phyloP scores from a whole-genome alignment of 257 asterid species.

The Orobanche coerulescens region DNA sequence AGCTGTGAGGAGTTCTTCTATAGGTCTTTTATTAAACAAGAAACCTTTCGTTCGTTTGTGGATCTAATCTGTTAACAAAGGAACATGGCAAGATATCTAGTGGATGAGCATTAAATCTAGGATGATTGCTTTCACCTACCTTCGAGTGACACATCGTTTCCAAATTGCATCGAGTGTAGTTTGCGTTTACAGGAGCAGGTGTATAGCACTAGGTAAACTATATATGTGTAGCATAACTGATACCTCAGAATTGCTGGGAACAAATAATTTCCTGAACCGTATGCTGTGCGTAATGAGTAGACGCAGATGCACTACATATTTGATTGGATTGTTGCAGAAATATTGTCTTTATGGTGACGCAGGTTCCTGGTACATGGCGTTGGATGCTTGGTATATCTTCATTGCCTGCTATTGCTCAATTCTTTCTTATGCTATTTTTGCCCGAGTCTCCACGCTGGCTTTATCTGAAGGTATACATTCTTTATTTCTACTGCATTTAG shows the following conservation, averaged over 20 bases:
- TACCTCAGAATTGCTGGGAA: background rate
- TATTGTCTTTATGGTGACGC: constrained; percentile 22
- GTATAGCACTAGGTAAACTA: background rate
- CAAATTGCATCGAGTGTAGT: background rate
- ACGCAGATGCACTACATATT: background rate
- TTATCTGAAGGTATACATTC: constrained; percentile 55
- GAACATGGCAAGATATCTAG: background rate
- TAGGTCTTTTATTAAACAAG: background rate
- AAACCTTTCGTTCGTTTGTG: background rate
- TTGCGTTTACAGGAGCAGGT: background rate
- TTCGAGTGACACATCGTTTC: background rate
- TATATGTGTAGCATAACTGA: background rate
- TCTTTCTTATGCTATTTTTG: constrained; percentile 69
- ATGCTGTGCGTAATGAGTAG: background rate
- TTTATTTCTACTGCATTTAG: constrained; percentile 13
- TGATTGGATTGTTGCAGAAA: background rate
- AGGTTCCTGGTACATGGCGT: constrained; percentile 97
- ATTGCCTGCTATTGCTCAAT: constrained; percentile 73
- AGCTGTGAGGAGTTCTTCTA: background rate
- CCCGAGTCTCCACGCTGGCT: constrained; percentile 99
- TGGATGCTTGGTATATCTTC: constrained; percentile 98
- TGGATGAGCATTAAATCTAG: background rate
- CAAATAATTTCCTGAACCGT: background rate
- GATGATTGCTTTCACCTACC: background rate
- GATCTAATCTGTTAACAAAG: background rate